Conservation (phyloP, 2,329 filamentous ascomycete species). For the Colletotrichum tropicale region DNA sequence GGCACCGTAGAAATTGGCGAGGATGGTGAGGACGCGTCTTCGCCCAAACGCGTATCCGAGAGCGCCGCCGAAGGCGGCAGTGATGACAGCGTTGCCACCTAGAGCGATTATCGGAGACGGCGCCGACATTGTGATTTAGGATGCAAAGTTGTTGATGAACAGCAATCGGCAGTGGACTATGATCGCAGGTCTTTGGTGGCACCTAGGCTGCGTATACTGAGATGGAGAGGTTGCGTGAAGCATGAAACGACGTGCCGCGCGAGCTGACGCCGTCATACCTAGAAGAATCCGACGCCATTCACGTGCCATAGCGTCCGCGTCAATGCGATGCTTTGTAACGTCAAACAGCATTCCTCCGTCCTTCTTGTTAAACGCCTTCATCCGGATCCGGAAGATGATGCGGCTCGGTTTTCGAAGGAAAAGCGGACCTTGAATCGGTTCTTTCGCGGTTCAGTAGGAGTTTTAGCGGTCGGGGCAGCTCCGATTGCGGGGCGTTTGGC, state of each 20-base stretch:
- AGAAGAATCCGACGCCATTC: not conserved
- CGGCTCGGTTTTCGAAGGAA: not conserved
- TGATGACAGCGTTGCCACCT: not conserved
- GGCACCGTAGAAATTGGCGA: not conserved
- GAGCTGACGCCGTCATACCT: not conserved
- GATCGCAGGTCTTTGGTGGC: not conserved
- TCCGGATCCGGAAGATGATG: not conserved
- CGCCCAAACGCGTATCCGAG: not conserved
- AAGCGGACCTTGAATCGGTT: not conserved
- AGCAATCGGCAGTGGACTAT: not conserved
- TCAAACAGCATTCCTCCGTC: not conserved
- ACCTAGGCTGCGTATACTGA: not conserved
- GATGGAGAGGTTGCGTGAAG: not conserved
- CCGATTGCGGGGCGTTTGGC: not conserved
- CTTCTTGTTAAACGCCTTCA: not conserved
- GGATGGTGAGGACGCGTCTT: not conserved
- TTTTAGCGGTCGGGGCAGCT: not conserved
- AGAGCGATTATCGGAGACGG: not conserved
- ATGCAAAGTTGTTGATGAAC: not conserved
- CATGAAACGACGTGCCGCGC: not conserved
- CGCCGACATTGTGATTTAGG: not conserved
- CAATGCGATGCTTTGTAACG: not conserved
- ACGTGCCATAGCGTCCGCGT: not conserved
- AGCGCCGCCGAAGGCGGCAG: not conserved
- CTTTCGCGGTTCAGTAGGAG: not conserved